phyloP scores from a whole-genome alignment of 192 early-diverging fungal species.

The Hyaloraphidium curvatum region DNA sequence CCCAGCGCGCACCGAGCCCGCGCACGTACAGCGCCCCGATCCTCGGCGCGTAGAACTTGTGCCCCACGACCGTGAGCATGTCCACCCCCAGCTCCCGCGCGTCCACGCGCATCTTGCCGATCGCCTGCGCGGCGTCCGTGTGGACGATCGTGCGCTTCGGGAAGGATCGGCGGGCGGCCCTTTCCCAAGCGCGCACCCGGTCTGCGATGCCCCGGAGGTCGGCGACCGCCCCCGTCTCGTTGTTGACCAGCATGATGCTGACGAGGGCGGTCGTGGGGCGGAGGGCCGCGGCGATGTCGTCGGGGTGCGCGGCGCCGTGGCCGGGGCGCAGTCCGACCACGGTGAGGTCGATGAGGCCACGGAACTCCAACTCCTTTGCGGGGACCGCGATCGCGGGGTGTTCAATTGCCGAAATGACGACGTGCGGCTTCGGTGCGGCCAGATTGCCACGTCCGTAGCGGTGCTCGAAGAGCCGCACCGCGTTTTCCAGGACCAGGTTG shows the following conservation, averaged over 20 bases:
- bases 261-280: slow-evolving; percentile 77
- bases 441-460: slow-evolving; percentile 69
- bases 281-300: slow-evolving; percentile 55
- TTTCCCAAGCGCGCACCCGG: not conserved
- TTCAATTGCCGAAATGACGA: not conserved
- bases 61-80: slow-evolving; percentile 84
- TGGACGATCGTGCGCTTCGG: slow-evolving; percentile 71
- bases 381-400: not conserved
- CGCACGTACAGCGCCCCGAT: not conserved
- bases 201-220: not conserved
- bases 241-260: slow-evolving; percentile 93
- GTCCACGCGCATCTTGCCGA: slow-evolving; percentile 85
- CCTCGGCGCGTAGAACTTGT: slow-evolving; percentile 94
- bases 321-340: slow-evolving; percentile 48
- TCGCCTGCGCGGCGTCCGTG: slow-evolving; percentile 89
- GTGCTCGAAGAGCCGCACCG: slow-evolving; percentile 86
- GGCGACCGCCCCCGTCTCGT: slow-evolving; percentile 68
- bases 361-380: not conserved
- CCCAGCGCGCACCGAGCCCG: not conserved
- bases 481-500: slow-evolving; percentile 81
- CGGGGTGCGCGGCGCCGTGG: not conserved
- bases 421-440: not conserved
- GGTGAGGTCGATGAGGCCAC: not conserved
- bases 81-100: slow-evolving; percentile 84
- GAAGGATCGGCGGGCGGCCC: not conserved